Evolutionary conservation across 371 early-diverging fungal genomes (phyloP).

Genomic region (Mortierella sp.): DNA sequence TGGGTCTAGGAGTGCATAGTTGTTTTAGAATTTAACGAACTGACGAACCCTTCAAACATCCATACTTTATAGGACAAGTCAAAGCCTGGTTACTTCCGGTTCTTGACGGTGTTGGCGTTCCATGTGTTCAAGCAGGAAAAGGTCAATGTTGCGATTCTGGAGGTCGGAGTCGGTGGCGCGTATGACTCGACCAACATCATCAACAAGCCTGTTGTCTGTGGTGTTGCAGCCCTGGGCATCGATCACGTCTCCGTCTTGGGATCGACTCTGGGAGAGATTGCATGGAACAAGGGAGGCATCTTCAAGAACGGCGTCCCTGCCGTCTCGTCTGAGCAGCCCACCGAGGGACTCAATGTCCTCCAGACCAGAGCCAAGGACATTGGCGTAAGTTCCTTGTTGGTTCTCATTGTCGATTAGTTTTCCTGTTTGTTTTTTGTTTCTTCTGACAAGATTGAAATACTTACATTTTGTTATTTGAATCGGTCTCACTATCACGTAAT

Average conservation of each 20-base stretch:
- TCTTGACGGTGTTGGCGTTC: slow-evolving; percentile 89
- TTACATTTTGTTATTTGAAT: too few species aligned
- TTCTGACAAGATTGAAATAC: too few species aligned
- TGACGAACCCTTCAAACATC: background rate
- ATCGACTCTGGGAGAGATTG: slow-evolving; percentile 83
- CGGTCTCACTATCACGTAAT: background rate
- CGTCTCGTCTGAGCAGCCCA: slow-evolving; percentile 78
- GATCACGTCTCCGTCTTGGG: slow-evolving; percentile 86
- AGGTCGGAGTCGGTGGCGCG: slow-evolving; percentile 90
- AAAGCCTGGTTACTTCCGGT: slow-evolving; percentile 93
- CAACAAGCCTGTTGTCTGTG: slow-evolving; percentile 78
- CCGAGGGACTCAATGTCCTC: slow-evolving; percentile 79
- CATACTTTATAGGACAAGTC: slow-evolving; percentile 36
- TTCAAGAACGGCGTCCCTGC: slow-evolving; percentile 84
- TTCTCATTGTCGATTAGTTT: too few species aligned
- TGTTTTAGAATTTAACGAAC: slow-evolving; percentile 7
- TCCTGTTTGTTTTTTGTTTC: slow-evolving; percentile 14
- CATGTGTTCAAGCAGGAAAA: slow-evolving; percentile 89
- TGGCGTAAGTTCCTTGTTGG: slow-evolving; percentile 56
- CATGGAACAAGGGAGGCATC: slow-evolving; percentile 96
- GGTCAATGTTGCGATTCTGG: slow-evolving; percentile 84
- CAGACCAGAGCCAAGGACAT: slow-evolving; percentile 77
- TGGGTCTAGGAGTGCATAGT: too few species aligned
- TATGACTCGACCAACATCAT: slow-evolving; percentile 90
- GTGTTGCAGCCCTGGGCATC: slow-evolving; percentile 85